phyloP scores from a whole-genome alignment of 164 flowering plant genomes.

The Stephania yunnanensis region DNA sequence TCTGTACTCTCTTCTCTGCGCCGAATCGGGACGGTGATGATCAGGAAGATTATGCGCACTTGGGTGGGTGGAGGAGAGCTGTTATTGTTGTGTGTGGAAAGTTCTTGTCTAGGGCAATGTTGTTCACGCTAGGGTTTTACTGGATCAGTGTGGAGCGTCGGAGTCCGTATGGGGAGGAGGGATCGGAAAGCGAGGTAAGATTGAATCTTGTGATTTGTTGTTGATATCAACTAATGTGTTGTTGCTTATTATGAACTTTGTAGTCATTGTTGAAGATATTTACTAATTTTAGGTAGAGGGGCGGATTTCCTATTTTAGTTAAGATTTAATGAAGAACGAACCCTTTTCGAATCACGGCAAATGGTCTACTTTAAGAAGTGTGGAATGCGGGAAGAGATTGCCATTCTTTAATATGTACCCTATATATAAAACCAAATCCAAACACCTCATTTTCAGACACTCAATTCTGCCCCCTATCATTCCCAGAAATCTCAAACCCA shows the following conservation, averaged over 20 bases:
- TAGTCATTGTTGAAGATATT: too few relatives aligned
- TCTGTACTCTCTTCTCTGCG: conserved; percentile 54
- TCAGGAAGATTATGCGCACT: conserved; percentile 60
- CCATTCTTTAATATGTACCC: too few relatives aligned
- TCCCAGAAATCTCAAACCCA: conserved; percentile 33
- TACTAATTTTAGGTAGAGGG: too few relatives aligned
- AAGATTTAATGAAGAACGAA: too few relatives aligned
- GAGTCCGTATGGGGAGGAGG: conserved; percentile 2
- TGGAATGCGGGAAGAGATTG: too few relatives aligned
- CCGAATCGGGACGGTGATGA: conserved; percentile 31
- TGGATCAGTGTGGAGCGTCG: conserved; percentile 24
- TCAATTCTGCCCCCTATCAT: conserved; percentile 32
- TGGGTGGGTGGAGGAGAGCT: conserved; percentile 53
- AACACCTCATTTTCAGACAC: conserved; percentile 52
- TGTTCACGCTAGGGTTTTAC: conserved; percentile 31
- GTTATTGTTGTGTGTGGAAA: conserved; percentile 26
- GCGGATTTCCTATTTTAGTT: too few relatives aligned
- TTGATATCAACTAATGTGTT: too few relatives aligned
- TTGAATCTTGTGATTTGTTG: background rate
- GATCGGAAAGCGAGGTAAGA: conserved; percentile 14
- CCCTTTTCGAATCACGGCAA: too few relatives aligned
- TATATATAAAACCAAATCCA: conserved; percentile 40
- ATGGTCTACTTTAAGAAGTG: too few relatives aligned
- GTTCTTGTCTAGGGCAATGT: conserved; percentile 28
- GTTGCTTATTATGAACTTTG: too few relatives aligned